Percentiles rank a stretch among this genome's conserved stretches.
Evolutionary conservation across 805 yeast species (phyloP).

Genomic region (Blastobotrys chiropterorum): DNA sequence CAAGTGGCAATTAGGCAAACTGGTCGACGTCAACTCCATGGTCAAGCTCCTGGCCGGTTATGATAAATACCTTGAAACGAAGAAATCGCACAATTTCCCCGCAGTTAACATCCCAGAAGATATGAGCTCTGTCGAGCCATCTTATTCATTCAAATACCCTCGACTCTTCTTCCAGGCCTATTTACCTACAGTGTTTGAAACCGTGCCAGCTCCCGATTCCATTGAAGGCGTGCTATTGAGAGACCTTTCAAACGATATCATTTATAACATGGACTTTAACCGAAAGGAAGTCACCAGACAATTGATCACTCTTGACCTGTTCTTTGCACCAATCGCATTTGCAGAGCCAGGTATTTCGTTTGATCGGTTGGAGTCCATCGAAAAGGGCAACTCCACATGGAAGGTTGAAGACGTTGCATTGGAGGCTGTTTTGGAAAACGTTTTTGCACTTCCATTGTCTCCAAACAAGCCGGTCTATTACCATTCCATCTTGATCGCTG

Average conservation of each 20-base stretch:
- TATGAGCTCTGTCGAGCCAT: not conserved
- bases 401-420: slow-evolving; percentile 87
- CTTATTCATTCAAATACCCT: not conserved
- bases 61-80: slow-evolving; percentile 1
- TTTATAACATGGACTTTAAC: slow-evolving; percentile 80
- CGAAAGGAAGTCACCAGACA: slow-evolving; percentile 82
- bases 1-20: slow-evolving; percentile 22
- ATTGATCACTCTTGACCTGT: slow-evolving; percentile 64
- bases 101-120: slow-evolving; percentile 28
- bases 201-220: slow-evolving; percentile 51
- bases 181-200: slow-evolving; percentile 47
- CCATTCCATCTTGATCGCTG: slow-evolving; percentile 77
- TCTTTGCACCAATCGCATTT: slow-evolving; percentile 60
- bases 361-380: slow-evolving; percentile 49
- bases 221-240: slow-evolving; percentile 59
- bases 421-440: slow-evolving; percentile 71
- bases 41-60: slow-evolving; percentile 8
- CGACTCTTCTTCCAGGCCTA: slow-evolving; percentile 51
- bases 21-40: slow-evolving; percentile 16
- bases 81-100: slow-evolving; percentile 28
- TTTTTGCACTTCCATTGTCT: slow-evolving; percentile 66
- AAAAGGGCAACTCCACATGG: slow-evolving; percentile 55
- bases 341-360: slow-evolving; percentile 71
- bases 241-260: slow-evolving; percentile 68
- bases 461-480: slow-evolving; percentile 70